Base-by-base conservation (phyloP, 495 filamentous ascomycete species). In the Sordaria brevicollis region DNA sequence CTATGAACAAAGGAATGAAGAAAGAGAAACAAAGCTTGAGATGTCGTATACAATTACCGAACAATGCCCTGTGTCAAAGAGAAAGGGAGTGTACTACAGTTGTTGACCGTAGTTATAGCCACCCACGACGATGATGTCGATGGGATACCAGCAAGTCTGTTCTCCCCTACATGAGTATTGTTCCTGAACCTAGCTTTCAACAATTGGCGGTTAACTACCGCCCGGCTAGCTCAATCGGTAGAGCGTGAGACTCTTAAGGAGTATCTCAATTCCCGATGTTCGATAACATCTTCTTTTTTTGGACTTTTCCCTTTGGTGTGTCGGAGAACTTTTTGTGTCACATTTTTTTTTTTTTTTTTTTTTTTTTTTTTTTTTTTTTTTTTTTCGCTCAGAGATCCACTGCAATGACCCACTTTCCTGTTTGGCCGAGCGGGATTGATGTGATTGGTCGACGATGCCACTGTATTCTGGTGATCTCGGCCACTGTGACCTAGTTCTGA, bases 211-310 rank as follows among this genome's bases (percentile, higher is more conserved):
- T 17, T 41, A 41, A 17, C 38, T 41, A 34, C 66, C 66, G 66
- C 66, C 66, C 66, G 74, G 86, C 84, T 89, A 89, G 86, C 86
- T 89, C 87, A 89, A 88, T 89, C 86, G 86, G 86, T 87, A 88
- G 87, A 89, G 87, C 87, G 87, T 88, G 84, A 87, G 87, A 89
- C 87, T 89, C 86, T 89, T 89, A 89, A 88, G 39, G 39, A n/a
- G n/a, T n/a, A n/a, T n/a, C 39, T 43, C 39, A 29, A 54, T 54
- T 54, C 43, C 43, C 43, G 43, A 54, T 54, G 43, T 54, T 54
- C 5, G 6, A 54, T 11, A 29, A 29, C 11, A 13, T 54, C 43
- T 2, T 25, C 10, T 13, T 29, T 25, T 29, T 15, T 7, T 3
- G n/a, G n/a, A n/a, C 10, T 54, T 1, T 57, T 15, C 7, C 3